A percentile compares a stretch with the other conserved stretches of the same genome.
Conservation (phyloP, 2,329 filamentous ascomycete species). For the Lecanosticta acicola region DNA sequence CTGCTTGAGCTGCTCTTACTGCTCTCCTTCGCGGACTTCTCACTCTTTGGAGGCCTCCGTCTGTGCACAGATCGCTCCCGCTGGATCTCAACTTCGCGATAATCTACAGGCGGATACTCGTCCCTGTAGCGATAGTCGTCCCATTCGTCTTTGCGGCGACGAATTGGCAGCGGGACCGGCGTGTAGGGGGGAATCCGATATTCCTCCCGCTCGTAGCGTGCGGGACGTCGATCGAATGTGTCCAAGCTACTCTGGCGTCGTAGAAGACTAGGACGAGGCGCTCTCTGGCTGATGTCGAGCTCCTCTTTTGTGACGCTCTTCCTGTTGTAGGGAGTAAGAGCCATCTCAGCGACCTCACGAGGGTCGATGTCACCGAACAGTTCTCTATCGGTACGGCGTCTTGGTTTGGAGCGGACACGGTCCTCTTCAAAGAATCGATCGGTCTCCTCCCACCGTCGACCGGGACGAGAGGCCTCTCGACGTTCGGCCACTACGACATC, state of each 20-base stretch:
- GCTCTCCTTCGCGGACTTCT: conserved; percentile 14
- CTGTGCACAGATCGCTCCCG: conserved; percentile 40
- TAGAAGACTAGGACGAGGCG: conserved; percentile 59
- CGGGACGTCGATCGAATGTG: conserved; percentile 74
- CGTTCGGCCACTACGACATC: conserved; percentile 42
- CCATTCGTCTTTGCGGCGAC: conserved; percentile 59
- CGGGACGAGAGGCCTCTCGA: conserved; percentile 28
- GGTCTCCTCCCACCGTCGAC: conserved; percentile 45
- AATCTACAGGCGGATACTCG: conserved; percentile 39
- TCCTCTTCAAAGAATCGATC: conserved; percentile 53
- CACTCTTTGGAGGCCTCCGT: conserved; percentile 20
- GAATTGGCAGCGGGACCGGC: conserved; percentile 59
- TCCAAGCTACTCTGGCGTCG: conserved; percentile 84
- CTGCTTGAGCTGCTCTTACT: conserved; percentile 23
- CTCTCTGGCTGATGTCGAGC: conserved; percentile 47
- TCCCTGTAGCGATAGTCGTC: conserved; percentile 49
- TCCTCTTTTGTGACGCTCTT: conserved; percentile 50
- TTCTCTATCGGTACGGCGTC: conserved; percentile 38
- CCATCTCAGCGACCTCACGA: conserved; percentile 45
- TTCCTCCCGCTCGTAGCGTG: conserved; percentile 55
- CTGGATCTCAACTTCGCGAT: conserved; percentile 46
- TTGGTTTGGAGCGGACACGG: conserved; percentile 25
- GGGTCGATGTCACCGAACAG: conserved; percentile 45
- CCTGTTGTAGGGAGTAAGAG: conserved; percentile 49
- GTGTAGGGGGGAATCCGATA: conserved; percentile 62